Evolutionary conservation across 2,329 filamentous ascomycete species (phyloP).

Genomic region (Aspergillus quadrilineatus): DNA sequence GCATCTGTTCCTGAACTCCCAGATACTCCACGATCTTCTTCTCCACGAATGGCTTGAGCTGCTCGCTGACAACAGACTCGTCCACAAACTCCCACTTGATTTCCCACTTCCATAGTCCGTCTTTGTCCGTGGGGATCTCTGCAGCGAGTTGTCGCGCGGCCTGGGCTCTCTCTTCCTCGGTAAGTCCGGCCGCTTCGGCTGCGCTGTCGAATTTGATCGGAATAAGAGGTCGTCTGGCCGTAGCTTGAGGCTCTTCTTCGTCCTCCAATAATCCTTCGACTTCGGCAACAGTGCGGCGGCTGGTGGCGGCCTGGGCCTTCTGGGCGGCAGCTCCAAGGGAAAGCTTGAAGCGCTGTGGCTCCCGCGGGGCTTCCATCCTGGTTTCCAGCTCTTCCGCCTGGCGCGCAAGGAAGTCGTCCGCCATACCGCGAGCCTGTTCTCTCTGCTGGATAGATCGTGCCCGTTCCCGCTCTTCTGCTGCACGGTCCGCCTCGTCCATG

Average conservation of each 20-base stretch:
- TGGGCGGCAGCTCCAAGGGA: constrained; percentile 87
- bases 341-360: constrained; percentile 82
- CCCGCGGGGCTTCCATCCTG: constrained; percentile 44
- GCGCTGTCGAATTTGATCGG: constrained; percentile 78
- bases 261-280: constrained; percentile 93
- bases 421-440: constrained; percentile 78
- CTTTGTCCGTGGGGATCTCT: constrained; percentile 84
- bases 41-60: constrained; percentile 91
- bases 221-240: constrained; percentile 71
- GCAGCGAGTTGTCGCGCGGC: constrained; percentile 78
- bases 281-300: constrained; percentile 81
- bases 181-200: constrained; percentile 65
- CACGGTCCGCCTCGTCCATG: constrained; percentile 79
- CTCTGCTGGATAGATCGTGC: constrained; percentile 68
- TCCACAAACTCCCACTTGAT: constrained; percentile 92
- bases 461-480: constrained; percentile 72
- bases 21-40: constrained; percentile 98
- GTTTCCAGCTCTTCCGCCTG: constrained; percentile 73
- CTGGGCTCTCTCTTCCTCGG: constrained; percentile 82
- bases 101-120: constrained; percentile 86
- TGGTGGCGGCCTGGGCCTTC: constrained; percentile 59
- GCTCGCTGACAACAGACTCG: constrained; percentile 74
- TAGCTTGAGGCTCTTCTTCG: constrained; percentile 75
- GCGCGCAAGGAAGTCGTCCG: constrained; percentile 84
- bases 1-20: constrained; percentile 91